Base-by-base conservation (phyloP, 192 early-diverging fungal species). In the Helicostylum pulchrum region DNA sequence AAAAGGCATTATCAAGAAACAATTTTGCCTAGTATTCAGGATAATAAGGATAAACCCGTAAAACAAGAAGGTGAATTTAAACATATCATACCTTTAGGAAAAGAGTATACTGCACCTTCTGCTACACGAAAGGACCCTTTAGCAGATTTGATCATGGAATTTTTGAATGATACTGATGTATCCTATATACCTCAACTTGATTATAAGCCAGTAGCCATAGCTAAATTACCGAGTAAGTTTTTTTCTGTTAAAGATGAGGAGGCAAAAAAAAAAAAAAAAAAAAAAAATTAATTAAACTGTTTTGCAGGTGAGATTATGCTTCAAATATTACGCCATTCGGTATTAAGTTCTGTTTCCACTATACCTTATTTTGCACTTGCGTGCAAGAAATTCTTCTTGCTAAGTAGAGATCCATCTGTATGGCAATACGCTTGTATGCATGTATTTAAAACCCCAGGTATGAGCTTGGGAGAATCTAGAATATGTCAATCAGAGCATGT, bases 331-430 rank as follows among this genome's bases (percentile, higher is more conserved):
- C 19, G 63, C 7, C 53, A 66, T 15, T 17, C 76, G 7, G 42
- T 68, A 7, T n/a, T 70, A 0, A 42, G 54, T 21, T 71, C 65
- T 14, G 39, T 76, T n/a, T 53, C 60, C 2, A 66, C 67, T 31
- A 50, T 78, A 46, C 57, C 66, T 7, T 50, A 46, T 11, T 64
- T 75, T 69, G 69, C 70, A n/a, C 52, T 72, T 17, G 58, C 48
- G 2, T 78, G 77, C 42, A 75, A 73, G 49, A 66, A 65, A 31
- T 78, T 78, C 19, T 73, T 68, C 17, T 51, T 76, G 30, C 43
- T 73, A 21, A 70, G 70, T 10, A 53, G 67, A 8, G 66, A 67
- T 12, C 60, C 53, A 23, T 61, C 70, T 1, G 36, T 78, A 12
- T 78, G 77, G 77, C 55, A 60, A 50, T 68, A 52, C 43, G 62